Base-by-base conservation (phyloP, 768 basidiomycete species). In the Kwoniella sp. region DNA sequence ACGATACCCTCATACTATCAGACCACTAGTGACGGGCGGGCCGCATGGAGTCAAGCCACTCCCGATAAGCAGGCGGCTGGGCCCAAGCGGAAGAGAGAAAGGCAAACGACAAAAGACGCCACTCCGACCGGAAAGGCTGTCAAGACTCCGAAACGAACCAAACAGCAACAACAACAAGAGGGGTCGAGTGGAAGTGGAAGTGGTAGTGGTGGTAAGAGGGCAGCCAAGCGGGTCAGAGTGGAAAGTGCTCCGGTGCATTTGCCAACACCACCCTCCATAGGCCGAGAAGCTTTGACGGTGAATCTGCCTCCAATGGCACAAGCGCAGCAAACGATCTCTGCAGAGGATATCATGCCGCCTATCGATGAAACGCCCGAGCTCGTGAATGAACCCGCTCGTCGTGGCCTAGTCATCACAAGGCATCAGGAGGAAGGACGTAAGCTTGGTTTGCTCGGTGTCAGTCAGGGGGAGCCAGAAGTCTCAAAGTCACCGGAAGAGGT, bases 1-100 rank as follows among this genome's bases (percentile, higher is more conserved):
- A 74, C 73, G 24, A 74, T 74, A 60, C 65, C 73, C 13, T 68
- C 68, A 30, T 74, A 74, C 55, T 74, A 74, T 44, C 70, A 68
- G 13, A 51, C 69, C 25, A 69, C 64, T 13, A 60, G 49, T 25
- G 61, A 63, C 56, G 67, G 65, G 2, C 51, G 37, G 22, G 21
- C 51, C 37, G 19, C 64, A 25, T 67, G 58, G 60, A 65, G 47
- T 36, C 67, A 63, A 44, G 47, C 58, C 17, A 71, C 55, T n/a
- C 63, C 68, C 21, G 64, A 69, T 15, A 64, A 64, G 36, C 46
- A 58, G 36, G n/a, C 60, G 19, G 13, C 62, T 2, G 56, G 29
- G 9, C 46, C 55, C 10, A 76, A 72, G 57, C 58, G 74, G 24
- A 76, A 73, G 60, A 55, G 71, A 29, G 68, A 64, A 26, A 60